A percentile compares a stretch with the other conserved stretches of the same genome.
phyloP scores from a whole-genome alignment of 208 protist species.

The Acanthamoeba triangularis region DNA sequence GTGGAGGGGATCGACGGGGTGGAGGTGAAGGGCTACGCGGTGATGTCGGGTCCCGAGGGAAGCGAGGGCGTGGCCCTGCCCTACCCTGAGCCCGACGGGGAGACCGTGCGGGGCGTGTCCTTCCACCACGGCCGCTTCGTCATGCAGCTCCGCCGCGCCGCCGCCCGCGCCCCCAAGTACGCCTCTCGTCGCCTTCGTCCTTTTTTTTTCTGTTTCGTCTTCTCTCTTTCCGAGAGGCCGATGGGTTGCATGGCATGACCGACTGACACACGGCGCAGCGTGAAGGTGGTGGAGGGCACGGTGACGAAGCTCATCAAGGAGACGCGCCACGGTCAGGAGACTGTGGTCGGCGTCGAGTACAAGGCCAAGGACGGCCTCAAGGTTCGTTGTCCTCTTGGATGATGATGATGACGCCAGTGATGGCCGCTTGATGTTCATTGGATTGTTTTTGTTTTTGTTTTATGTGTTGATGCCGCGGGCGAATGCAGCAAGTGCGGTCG shows the following conservation, averaged over 20 bases:
- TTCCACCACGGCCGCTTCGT: constrained; percentile 97
- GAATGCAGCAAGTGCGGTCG: neutral
- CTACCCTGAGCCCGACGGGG: constrained; percentile 86
- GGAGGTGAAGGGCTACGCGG: constrained; percentile 94
- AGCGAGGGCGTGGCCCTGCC: constrained; percentile 90
- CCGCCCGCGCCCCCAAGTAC: neutral
- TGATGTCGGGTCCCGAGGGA: constrained; percentile 87
- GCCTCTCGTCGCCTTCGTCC: neutral
- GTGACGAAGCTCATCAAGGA: constrained; percentile 4
- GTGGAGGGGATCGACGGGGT: constrained; percentile 93
- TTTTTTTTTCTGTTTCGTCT: neutral
- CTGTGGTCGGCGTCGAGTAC: neutral
- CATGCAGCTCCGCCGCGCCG: constrained; percentile 92
- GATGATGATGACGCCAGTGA: too few relatives aligned
- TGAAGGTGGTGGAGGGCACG: neutral
- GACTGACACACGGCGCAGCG: neutral
- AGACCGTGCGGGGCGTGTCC: constrained; percentile 83
- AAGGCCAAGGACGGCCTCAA: constrained; percentile 55
- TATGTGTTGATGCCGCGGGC: neutral
- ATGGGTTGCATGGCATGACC: neutral
- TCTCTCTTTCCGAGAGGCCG: neutral
- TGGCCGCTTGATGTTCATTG: too few relatives aligned
- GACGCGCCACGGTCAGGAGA: neutral
- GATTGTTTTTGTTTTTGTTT: too few relatives aligned
- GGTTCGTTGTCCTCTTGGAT: neutral